phyloP scores from a whole-genome alignment of 2,329 filamentous ascomycete genomes.

The Ophiostoma montium region DNA sequence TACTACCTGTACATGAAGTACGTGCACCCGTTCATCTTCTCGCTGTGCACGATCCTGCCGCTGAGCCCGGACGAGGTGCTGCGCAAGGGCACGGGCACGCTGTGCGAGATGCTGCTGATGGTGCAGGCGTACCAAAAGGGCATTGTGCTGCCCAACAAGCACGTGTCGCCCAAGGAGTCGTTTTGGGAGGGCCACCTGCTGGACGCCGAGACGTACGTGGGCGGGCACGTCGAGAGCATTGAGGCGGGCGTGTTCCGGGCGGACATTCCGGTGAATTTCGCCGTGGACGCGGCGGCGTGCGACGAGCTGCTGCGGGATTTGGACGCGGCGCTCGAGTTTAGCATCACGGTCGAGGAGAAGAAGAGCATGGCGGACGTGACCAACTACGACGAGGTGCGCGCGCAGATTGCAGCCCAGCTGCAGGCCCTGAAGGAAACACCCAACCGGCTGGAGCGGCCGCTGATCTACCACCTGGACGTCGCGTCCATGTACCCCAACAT shows the following conservation, averaged over 20 bases:
- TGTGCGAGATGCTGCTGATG: slow-evolving; percentile 99
- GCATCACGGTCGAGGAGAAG: slow-evolving; percentile 70
- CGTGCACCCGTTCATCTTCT: slow-evolving; percentile 99
- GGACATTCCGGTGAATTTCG: slow-evolving; percentile 90
- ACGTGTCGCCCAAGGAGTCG: slow-evolving; percentile 74
- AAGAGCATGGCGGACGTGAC: slow-evolving; percentile 65
- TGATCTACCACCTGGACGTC: slow-evolving; percentile 97
- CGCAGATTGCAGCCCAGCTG: slow-evolving; percentile 62
- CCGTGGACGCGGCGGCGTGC: slow-evolving; percentile 73
- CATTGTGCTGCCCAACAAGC: slow-evolving; percentile 93
- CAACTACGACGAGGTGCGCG: slow-evolving; percentile 74
- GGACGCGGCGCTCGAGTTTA: slow-evolving; percentile 80
- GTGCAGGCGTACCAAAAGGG: slow-evolving; percentile 88
- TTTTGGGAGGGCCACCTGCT: slow-evolving; percentile 96
- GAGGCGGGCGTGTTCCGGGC: slow-evolving; percentile 94
- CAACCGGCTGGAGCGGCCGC: slow-evolving; percentile 68
- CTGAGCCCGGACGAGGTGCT: slow-evolving; percentile 84
- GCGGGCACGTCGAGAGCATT: slow-evolving; percentile 97
- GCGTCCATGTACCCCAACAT: slow-evolving; percentile 99
- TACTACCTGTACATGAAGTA: slow-evolving; percentile 99
- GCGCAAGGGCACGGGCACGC: slow-evolving; percentile 88
- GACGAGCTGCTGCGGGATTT: slow-evolving; percentile 80
- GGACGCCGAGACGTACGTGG: slow-evolving; percentile 95
- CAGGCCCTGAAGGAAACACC: slow-evolving; percentile 65
- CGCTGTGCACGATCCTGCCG: slow-evolving; percentile 89